Percentiles rank a stretch among this genome's conserved stretches.
Conservation (phyloP, 163 green algal genomes). For the Scenedesmus sp. region DNA sequence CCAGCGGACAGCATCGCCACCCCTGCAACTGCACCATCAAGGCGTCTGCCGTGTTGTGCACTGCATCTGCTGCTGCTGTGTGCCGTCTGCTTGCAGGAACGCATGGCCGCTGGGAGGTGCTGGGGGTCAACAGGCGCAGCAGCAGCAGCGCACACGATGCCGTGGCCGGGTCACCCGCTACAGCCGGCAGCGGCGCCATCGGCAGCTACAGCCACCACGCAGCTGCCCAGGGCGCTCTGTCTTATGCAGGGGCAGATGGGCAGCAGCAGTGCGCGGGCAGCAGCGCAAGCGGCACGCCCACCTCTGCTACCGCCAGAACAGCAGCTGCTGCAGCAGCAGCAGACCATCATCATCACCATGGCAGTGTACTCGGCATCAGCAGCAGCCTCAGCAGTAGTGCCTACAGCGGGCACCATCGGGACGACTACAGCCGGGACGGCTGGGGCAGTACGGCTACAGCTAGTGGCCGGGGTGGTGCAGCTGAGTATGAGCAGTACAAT, state of each 20-base stretch:
- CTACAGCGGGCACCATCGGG: neutral
- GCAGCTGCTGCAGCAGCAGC: conserved; percentile 24
- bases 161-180: neutral
- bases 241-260: neutral
- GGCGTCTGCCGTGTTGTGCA: too few relatives aligned
- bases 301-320: conserved; percentile 14
- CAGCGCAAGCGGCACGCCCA: neutral
- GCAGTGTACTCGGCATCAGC: neutral
- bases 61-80: too few relatives aligned
- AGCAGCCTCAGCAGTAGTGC: neutral
- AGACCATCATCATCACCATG: neutral
- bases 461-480: neutral
- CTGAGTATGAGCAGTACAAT: conserved; percentile 9
- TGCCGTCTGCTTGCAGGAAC: conserved; percentile 11
- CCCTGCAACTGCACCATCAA: too few relatives aligned
- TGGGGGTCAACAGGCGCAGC: conserved; percentile 35
- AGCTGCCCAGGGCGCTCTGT: neutral
- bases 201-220: conserved; percentile 7
- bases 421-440: conserved; percentile 2
- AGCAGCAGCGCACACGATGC: conserved; percentile 25
- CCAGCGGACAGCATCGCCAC: too few relatives aligned
- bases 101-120: conserved; percentile 46
- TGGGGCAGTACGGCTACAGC: conserved; percentile 19
- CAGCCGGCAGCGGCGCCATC: neutral
- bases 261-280: neutral